Base-by-base conservation (phyloP, 352 stramenopile genomes). In the Phytophthora tentaculata region DNA sequence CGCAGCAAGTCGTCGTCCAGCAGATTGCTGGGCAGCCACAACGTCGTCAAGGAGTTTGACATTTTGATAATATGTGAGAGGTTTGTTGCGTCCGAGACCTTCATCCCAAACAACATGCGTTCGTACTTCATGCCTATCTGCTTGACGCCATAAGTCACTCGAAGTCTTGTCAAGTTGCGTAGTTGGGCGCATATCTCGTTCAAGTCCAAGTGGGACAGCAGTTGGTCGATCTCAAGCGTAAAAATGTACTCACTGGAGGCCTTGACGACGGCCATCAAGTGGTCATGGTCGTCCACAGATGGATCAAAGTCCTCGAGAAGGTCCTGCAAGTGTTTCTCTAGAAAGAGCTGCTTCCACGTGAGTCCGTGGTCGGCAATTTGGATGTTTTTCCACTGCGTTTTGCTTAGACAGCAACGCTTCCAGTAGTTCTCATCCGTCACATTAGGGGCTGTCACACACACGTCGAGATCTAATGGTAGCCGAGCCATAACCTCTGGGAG, bases 81-180 rank as follows among this genome's bases (percentile, higher is more conserved):
- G 41, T 85, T 96, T 7, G 83, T 96, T 0, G 94, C 92, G 66
- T 98, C 94, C 4, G 86, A 97, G 49, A 98, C 97, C 69, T 98
- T 98, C 93, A 98, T 98, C 7, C 95, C 95, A 57, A 98, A 97
- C 13, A 98, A 72, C 80, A 97, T 95, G 9, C 94, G 89, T 57
- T 98, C 92, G 66, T 98, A 98, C 69, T 97, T 95, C 94, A 98
- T 98, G 23, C 94, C 92, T 52, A 97, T 91, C 47, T 96, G 79
- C 63, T 96, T 95, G 47, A 97, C 89, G 12, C 90, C 86, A 67
- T 97, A 97, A 4, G 83, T 90, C 50, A 97, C 67, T 50, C 89
- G 71, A 16, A 98, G 80, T 13, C 88, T 85, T 32, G 88, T 93
- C 44, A 98, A 81, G 73, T 98, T 98, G 37, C 84, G 90, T 7